Evolutionary conservation across 208 protist species (phyloP), one percentile per base, ranked within the genome.

Genomic region (Crithidia mellificae): DNA sequence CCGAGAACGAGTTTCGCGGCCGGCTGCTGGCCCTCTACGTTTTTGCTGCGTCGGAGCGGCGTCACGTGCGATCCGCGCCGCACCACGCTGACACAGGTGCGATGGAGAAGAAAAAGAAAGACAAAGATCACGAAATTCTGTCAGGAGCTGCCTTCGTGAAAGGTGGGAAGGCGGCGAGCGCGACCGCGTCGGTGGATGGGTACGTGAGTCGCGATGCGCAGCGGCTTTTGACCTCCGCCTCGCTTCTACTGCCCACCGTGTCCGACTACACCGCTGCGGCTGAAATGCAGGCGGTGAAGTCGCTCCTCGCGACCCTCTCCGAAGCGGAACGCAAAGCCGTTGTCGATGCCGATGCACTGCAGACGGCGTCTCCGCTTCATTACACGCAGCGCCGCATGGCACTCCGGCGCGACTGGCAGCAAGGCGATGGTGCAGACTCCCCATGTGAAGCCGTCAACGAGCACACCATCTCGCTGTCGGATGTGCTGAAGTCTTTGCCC

Each of bases 21-120:
- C 36, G 38, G 38, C 59, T 83, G 63, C 52, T 83, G 14, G 52
- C 63, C 27, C 63, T 82, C 19, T 88, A 69, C 38, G 30, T 76
- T 0, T 50, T 76, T 27, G 61, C 70, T 22, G 70, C 70, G 17
- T 44, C 50, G 7, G 70, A 76, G 61, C 68, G 27, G 0, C 24
- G 19, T 8, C 14, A 0, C 1, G 15, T 29, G 29, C 65, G 27
- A n/a, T n/a, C 44, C 1, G 14, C 39, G 2, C 57, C 57, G 7
- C 30, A 22, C 6, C 3, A 11, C n/a, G 14, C 50, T 20, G 50
- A 6, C 6, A 14, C 50, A 17, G 22, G 27, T 38, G 29, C 6
- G 6, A 32, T 30, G 8, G 30, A 24, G 36, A 17, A 59, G 24
- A 44, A 19, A 32, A 41, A 41, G 36, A 6, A 6, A 41, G 12